Evolutionary conservation across 768 basidiomycete genomes (phyloP).

Genomic region (Psilocybe cubensis): DNA sequence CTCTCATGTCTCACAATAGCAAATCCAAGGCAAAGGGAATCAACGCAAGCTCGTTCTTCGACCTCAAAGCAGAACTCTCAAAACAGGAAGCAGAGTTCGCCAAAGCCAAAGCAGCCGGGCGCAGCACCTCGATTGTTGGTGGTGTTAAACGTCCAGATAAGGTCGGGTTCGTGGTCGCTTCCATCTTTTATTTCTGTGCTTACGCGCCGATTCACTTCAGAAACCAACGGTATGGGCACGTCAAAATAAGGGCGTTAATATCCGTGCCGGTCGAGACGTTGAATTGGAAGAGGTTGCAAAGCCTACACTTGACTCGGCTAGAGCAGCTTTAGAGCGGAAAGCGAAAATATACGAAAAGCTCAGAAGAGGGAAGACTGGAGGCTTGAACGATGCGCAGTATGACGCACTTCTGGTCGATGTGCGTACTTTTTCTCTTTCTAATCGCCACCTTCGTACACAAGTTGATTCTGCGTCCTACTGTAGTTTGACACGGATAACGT

Average conservation of each 20-base stretch:
- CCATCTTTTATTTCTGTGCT: not conserved
- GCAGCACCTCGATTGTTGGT: slow-evolving; percentile 55
- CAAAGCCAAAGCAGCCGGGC: slow-evolving; percentile 62
- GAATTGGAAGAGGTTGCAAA: slow-evolving; percentile 72
- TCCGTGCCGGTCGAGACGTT: slow-evolving; percentile 66
- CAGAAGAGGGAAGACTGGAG: slow-evolving; percentile 76
- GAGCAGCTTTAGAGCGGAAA: slow-evolving; percentile 75
- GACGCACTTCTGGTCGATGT: slow-evolving; percentile 79
- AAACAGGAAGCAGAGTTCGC: slow-evolving; percentile 63
- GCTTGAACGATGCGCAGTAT: slow-evolving; percentile 75
- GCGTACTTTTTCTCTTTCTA: too few relatives aligned
- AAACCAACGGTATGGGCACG: slow-evolving; percentile 80
- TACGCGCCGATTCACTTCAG: slow-evolving; percentile 35
- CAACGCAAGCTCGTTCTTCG: slow-evolving; percentile 78
- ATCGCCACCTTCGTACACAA: too few relatives aligned
- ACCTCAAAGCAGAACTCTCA: slow-evolving; percentile 75
- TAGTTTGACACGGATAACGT: slow-evolving; percentile 58
- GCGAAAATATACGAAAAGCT: slow-evolving; percentile 82
- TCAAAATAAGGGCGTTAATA: slow-evolving; percentile 73
- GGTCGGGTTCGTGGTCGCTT: slow-evolving; percentile 47
- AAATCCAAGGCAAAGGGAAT: slow-evolving; percentile 74
- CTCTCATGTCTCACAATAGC: slow-evolving; percentile 48
- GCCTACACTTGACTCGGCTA: slow-evolving; percentile 73
- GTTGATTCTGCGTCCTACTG: not conserved
- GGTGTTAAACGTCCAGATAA: slow-evolving; percentile 73